Evolutionary conservation across 768 basidiomycete species (phyloP), one percentile per base, ranked within the genome.

Genomic region (Pleurotus platypus): DNA sequence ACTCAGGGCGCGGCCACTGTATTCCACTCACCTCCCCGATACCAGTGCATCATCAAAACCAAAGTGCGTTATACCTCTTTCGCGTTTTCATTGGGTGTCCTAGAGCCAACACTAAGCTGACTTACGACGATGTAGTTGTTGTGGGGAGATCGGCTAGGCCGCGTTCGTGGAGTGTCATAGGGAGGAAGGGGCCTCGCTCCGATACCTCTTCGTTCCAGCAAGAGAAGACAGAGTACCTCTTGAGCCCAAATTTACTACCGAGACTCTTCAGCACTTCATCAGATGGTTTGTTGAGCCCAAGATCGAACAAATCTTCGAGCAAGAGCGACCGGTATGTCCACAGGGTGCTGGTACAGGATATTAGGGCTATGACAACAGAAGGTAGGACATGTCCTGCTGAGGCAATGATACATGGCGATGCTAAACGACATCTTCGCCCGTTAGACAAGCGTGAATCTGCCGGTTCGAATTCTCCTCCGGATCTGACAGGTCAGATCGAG

Each of bases 161-260:
- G 26, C 65, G 67, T 20, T 69, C 76, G 13, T 77, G 76, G 76
- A 76, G 75, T 58, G 60, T 74, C 46, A 66, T 73, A 26, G 76
- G 67, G 5, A 66, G 73, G 45, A 75, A 75, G 60, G 73, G 70
- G 5, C 62, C 70, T 12, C 66, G 66, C 24, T 75, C 75, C 1
- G 72, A 75, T 51, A 66, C 68, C 8, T 76, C 75, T 0, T 75
- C 75, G 0, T 61, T 75, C 26, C 64, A 62, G 35, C 64, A 68
- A 46, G 64, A 70, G 16, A 50, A 68, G 18, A 53, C 56, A 9
- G 66, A 62, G 16, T 64, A 65, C 20, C 60, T 69, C n/a, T 63
- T 74, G 46, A 75, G 70, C 57, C 71, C 73, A n/a, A 68, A 66
- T 27, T 60, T 74, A 39, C 64, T 74, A n/a, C 73, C 75, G 11